Percentiles rank a stretch among this genome's conserved stretches.
Evolutionary conservation across 2,329 filamentous ascomycete species (phyloP).

Genomic region (Madurella fahalii): DNA sequence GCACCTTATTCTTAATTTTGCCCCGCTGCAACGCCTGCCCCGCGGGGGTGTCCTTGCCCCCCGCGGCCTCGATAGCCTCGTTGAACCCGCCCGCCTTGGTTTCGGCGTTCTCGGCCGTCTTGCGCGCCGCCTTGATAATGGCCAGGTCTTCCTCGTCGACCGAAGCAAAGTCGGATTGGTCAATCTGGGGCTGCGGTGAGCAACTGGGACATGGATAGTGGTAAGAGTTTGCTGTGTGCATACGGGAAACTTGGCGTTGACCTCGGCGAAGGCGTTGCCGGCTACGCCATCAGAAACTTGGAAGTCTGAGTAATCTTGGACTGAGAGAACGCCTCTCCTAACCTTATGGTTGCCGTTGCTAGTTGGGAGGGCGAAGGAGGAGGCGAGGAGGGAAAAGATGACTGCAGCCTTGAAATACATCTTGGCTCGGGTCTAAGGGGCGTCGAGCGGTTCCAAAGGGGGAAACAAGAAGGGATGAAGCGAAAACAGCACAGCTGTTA

Average conservation of each 20-base stretch:
- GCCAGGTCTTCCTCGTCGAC: conserved; percentile 46
- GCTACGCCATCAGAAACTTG: conserved; percentile 48
- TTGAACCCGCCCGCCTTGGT: conserved; percentile 48
- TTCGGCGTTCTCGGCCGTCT: conserved; percentile 53
- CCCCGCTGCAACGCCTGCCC: conserved; percentile 46
- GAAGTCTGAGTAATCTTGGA: conserved; percentile 38
- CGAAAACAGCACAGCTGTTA: conserved; percentile 21
- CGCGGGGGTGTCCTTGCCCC: conserved; percentile 33
- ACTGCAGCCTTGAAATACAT: conserved; percentile 39
- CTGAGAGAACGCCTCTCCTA: conserved; percentile 30
- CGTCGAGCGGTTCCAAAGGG: background rate
- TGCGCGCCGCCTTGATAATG: conserved; percentile 47
- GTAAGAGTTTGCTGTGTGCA: background rate
- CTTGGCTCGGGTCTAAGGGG: conserved; percentile 18
- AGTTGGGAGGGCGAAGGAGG: conserved; percentile 33
- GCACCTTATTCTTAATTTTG: conserved; percentile 59
- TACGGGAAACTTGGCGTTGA: conserved; percentile 52
- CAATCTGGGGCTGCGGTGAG: conserved; percentile 32
- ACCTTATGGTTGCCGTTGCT: conserved; percentile 14
- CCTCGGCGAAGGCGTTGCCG: conserved; percentile 51
- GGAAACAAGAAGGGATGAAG: conserved; percentile 8
- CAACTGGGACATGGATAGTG: background rate
- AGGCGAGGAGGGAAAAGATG: conserved; percentile 35
- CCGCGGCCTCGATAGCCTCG: conserved; percentile 46
- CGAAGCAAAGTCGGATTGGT: conserved; percentile 41